Conservation (phyloP, 2,329 filamentous ascomycete species). For the Cytospora leucostoma region DNA sequence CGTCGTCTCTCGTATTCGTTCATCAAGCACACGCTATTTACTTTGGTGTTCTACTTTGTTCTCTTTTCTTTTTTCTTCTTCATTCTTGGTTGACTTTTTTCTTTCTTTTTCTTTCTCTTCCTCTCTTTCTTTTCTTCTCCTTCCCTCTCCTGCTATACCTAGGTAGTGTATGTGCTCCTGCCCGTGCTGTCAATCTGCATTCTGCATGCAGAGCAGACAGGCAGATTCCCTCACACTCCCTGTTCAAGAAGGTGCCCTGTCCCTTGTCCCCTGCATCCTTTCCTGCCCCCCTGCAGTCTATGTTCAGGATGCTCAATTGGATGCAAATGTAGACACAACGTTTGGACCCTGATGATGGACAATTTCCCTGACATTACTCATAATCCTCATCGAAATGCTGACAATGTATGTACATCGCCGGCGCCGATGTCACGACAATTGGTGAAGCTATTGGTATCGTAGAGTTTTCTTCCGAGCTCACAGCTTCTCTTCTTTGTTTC, state of each 20-base stretch:
- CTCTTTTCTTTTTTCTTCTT: not conserved
- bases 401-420: no score
- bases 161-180: not conserved
- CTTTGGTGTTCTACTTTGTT: not conserved
- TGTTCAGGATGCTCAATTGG: no score
- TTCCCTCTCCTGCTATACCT: not conserved
- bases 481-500: not conserved
- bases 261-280: not conserved
- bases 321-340: not conserved
- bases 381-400: not conserved
- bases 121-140: not conserved
- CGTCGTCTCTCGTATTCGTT: not conserved
- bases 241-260: not conserved
- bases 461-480: no score
- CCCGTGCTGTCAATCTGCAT: not conserved
- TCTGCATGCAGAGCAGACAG: not conserved
- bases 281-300: no score
- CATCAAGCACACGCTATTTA: not conserved
- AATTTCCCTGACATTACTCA: conserved; percentile 1
- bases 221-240: not conserved
- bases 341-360: not conserved
- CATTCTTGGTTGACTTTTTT: not conserved
- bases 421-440: not conserved
- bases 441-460: no score
- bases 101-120: not conserved